These are phyloP conservation scores for Setaria viridis DNA, from an alignment of 202 grass and related monocot genomes.

Conservation along the genomic window DNA sequence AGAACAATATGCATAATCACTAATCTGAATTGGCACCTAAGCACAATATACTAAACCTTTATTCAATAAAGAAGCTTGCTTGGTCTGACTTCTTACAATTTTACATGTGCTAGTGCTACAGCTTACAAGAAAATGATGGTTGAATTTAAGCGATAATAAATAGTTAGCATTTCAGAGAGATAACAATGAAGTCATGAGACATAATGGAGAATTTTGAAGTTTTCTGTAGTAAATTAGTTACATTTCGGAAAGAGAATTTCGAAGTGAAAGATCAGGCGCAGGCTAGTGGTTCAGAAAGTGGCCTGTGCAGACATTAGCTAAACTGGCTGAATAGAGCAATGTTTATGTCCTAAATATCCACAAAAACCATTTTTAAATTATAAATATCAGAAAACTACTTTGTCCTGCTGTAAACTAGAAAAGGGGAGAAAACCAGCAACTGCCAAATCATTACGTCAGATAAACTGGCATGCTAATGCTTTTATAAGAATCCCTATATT, in stretches of 20 bases:
- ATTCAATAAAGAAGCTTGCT: slow-evolving; percentile 30
- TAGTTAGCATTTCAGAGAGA: slow-evolving; percentile 4
- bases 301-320: neutral
- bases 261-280: slow-evolving; percentile 22
- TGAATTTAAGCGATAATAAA: slow-evolving; percentile 11
- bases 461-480: slow-evolving; percentile 11
- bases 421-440: slow-evolving; percentile 22
- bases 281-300: slow-evolving; percentile 27
- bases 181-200: neutral
- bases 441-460: slow-evolving; percentile 19
- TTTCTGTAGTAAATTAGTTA: slow-evolving; percentile 19
- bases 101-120: neutral
- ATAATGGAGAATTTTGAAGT: slow-evolving; percentile 13
- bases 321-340: neutral
- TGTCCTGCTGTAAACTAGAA: neutral
- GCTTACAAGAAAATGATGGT: slow-evolving; percentile 6
- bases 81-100: slow-evolving; percentile 18
- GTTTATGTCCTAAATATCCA: slow-evolving; percentile 29
- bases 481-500: slow-evolving; percentile 1
- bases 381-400: slow-evolving; percentile 11
- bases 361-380: slow-evolving; percentile 26
- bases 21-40: slow-evolving; percentile 7
- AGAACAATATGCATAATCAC: slow-evolving; percentile 34
- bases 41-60: slow-evolving; percentile 4
- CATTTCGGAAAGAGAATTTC: slow-evolving; percentile 39